Conservation (phyloP, 768 basidiomycete genomes). For the Kwoniella sp. region DNA sequence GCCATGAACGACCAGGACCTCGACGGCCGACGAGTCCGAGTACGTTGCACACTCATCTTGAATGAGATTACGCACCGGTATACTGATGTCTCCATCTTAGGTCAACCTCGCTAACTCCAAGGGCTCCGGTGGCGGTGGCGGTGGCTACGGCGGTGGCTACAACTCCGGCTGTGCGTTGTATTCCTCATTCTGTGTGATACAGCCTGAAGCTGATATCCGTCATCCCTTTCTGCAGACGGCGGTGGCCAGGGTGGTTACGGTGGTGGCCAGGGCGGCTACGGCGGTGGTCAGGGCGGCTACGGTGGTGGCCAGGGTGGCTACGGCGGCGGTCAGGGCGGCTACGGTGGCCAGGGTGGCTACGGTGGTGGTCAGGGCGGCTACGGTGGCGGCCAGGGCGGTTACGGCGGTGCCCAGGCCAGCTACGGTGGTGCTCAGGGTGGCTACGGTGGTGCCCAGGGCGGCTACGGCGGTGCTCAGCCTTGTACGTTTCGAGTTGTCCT, state of each 20-base stretch:
- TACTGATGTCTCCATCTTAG: conserved; percentile 7
- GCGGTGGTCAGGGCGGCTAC: conserved; percentile 47
- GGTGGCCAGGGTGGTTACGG: conserved; percentile 44
- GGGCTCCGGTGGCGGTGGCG: conserved; percentile 48
- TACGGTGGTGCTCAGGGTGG: conserved; percentile 45
- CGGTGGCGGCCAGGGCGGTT: conserved; percentile 60
- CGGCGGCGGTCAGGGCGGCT: conserved; percentile 48
- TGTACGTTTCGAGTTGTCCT: no score
- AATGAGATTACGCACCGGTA: not conserved
- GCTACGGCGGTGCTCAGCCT: conserved; percentile 31
- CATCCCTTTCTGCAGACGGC: conserved; percentile 26
- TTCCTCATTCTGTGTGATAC: conserved; percentile 57
- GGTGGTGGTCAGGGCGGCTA: conserved; percentile 46
- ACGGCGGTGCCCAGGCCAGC: conserved; percentile 54
- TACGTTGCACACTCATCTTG: conserved; percentile 18
- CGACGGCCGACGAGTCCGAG: conserved; percentile 87
- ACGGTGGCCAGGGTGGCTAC: conserved; percentile 50
- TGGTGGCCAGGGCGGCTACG: conserved; percentile 46
- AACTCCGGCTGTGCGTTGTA: conserved; percentile 57
- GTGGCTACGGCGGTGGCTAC: conserved; percentile 50
- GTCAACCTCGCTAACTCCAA: conserved; percentile 65
- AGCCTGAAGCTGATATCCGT: not conserved
- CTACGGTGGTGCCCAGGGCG: conserved; percentile 51
- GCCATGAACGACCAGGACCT: conserved; percentile 85
- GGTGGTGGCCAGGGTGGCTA: conserved; percentile 37